Conservation (phyloP, 1,284 basidiomycete species). For the Fomitopsis palustris region DNA sequence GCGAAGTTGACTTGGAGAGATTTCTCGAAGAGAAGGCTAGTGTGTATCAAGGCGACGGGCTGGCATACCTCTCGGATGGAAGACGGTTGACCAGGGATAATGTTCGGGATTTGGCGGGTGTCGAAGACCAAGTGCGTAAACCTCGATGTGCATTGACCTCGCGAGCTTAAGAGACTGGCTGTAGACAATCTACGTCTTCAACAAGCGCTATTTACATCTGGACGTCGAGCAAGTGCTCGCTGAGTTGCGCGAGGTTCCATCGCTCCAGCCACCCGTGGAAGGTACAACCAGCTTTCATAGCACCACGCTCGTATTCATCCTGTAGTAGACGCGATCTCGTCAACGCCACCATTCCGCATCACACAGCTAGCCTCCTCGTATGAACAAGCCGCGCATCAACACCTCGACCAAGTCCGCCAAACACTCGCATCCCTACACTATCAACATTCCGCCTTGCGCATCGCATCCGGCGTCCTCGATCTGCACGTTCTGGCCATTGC, state of each 20-base stretch:
- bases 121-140: slow-evolving; percentile 61
- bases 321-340: slow-evolving; percentile 52
- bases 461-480: slow-evolving; percentile 67
- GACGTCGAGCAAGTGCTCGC: slow-evolving; percentile 59
- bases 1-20: slow-evolving; percentile 56
- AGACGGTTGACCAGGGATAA: slow-evolving; percentile 64
- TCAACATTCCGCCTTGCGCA: slow-evolving; percentile 64
- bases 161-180: not conserved
- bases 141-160: slow-evolving; percentile 4
- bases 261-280: slow-evolving; percentile 63
- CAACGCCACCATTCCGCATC: slow-evolving; percentile 67
- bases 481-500: slow-evolving; percentile 64
- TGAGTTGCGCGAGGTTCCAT: slow-evolving; percentile 54
- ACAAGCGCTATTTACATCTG: slow-evolving; percentile 70
- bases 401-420: slow-evolving; percentile 55
- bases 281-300: slow-evolving; percentile 35
- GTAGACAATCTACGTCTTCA: slow-evolving; percentile 76
- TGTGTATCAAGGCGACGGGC: slow-evolving; percentile 58
- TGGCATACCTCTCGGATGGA: slow-evolving; percentile 77
- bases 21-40: slow-evolving; percentile 69
- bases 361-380: slow-evolving; percentile 63
- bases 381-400: slow-evolving; percentile 55
- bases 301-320: not conserved
- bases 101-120: slow-evolving; percentile 66
- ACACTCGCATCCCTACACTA: slow-evolving; percentile 48